Evolutionary conservation across 2,329 filamentous ascomycete genomes (phyloP).

Genomic region (Botrytis tulipae): DNA sequence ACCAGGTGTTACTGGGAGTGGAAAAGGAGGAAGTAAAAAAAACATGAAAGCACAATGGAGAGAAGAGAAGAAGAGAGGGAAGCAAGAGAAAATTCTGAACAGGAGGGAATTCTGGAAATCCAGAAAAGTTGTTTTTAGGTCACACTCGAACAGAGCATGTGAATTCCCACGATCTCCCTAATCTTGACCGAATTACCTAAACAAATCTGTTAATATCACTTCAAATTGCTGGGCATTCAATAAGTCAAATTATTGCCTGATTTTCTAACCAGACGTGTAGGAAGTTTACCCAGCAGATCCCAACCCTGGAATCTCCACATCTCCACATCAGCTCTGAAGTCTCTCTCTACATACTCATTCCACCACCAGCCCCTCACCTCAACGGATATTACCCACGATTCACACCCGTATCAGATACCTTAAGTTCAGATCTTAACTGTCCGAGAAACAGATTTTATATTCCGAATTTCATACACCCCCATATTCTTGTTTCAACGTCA

Average conservation of each 20-base stretch:
- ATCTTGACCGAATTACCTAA: neutral
- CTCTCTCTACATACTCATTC: neutral
- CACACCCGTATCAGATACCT: neutral
- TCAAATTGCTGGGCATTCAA: neutral
- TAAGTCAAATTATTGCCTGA: neutral
- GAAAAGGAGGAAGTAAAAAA: neutral
- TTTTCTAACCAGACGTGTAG: neutral
- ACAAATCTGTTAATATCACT: neutral
- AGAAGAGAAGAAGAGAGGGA: too few species aligned
- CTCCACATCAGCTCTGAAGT: neutral
- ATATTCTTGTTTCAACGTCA: neutral
- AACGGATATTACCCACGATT: neutral
- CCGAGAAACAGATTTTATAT: neutral
- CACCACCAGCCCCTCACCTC: neutral
- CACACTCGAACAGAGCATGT: neutral
- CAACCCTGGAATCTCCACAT: neutral
- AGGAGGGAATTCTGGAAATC: neutral
- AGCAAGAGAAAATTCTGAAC: neutral
- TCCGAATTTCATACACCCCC: neutral
- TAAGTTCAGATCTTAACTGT: neutral
- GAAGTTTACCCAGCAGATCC: neutral
- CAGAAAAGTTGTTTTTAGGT: neutral
- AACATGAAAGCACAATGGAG: neutral
- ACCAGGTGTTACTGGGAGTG: fast-evolving
- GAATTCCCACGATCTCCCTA: neutral